These are phyloP conservation scores for Lobulomyces angularis DNA, from an alignment of 192 early-diverging fungal genomes.

Conservation along the genomic window DNA sequence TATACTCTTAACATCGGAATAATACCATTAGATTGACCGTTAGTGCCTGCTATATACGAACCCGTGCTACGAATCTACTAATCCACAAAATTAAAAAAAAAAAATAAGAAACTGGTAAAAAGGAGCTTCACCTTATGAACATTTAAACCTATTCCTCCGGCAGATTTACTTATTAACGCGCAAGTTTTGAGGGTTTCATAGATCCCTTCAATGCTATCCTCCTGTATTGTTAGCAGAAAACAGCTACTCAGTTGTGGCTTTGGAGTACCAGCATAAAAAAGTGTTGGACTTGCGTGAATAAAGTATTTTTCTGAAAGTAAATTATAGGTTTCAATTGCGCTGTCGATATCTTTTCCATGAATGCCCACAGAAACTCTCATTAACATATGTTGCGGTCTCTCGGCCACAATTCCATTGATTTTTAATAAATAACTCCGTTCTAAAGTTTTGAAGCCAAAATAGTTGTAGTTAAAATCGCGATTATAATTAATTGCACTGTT, in stretches of 20 bases:
- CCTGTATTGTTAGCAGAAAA: conserved; percentile 90
- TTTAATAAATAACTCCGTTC: conserved; percentile 89
- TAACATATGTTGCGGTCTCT: conserved; percentile 94
- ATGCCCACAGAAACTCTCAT: conserved; percentile 98
- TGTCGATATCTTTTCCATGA: conserved; percentile 80
- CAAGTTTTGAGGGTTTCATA: conserved; percentile 95
- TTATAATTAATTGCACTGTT: conserved; percentile 96
- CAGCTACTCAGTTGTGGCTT: conserved; percentile 89
- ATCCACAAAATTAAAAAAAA: no score
- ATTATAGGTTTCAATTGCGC: conserved; percentile 87
- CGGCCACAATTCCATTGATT: conserved; percentile 75
- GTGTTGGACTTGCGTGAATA: conserved; percentile 91
- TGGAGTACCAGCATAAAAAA: conserved; percentile 97
- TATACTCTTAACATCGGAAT: conserved; percentile 96
- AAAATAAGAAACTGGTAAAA: no score
- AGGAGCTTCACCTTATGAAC: no score
- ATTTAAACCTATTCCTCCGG: conserved; percentile 93
- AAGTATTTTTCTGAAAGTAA: conserved; percentile 88
- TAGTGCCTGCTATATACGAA: conserved; percentile 95
- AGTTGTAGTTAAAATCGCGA: conserved; percentile 95
- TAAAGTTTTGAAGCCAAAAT: conserved; percentile 98
- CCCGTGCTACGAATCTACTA: conserved; percentile 86
- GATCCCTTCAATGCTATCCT: conserved; percentile 96
- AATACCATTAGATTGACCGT: conserved; percentile 91
- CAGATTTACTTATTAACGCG: conserved; percentile 95